These are phyloP conservation scores for Vigna mungo DNA, from an alignment of 306 rosid species.

Conservation along the genomic window DNA sequence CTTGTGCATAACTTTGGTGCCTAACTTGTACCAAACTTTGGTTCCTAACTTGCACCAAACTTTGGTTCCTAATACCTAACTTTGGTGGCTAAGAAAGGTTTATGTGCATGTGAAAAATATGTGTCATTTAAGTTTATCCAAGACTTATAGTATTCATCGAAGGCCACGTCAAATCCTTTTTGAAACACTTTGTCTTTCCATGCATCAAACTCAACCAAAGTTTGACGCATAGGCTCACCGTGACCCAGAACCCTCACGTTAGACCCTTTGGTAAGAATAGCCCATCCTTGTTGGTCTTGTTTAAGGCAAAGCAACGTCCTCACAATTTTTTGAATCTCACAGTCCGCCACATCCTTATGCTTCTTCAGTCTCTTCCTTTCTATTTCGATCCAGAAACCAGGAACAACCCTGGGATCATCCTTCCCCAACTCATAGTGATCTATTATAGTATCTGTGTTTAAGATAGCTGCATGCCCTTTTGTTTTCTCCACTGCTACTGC, in stretches of 20 bases:
- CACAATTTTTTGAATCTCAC: conserved; percentile 46
- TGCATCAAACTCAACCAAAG: conserved; percentile 43
- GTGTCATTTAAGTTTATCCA: too few relatives aligned
- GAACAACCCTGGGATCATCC: conserved; percentile 32
- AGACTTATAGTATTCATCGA: conserved; percentile 41
- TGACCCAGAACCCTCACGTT: conserved; percentile 46
- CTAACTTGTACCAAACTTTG: too few relatives aligned
- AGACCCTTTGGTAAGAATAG: conserved; percentile 42
- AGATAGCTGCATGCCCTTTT: conserved; percentile 32
- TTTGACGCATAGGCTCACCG: conserved; percentile 44
- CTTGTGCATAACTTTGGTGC: too few relatives aligned
- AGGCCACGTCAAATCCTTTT: conserved; percentile 46
- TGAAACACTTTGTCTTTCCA: conserved; percentile 45
- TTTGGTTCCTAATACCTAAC: too few relatives aligned
- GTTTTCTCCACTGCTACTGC: conserved; percentile 37
- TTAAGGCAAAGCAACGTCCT: conserved; percentile 44
- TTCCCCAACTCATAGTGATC: conserved; percentile 45
- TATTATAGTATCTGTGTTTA: conserved; percentile 42
- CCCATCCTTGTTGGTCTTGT: conserved; percentile 51
- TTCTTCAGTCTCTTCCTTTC: conserved; percentile 50
- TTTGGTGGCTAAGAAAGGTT: too few relatives aligned
- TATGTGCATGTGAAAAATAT: too few relatives aligned
- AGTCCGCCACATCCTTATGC: conserved; percentile 38
- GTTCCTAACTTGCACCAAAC: too few relatives aligned
- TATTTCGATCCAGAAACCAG: conserved; percentile 52